Evolutionary conservation across 2,329 filamentous ascomycete genomes (phyloP), one percentile per base, ranked within the genome.

Genomic region (Penicillium frequentans): DNA sequence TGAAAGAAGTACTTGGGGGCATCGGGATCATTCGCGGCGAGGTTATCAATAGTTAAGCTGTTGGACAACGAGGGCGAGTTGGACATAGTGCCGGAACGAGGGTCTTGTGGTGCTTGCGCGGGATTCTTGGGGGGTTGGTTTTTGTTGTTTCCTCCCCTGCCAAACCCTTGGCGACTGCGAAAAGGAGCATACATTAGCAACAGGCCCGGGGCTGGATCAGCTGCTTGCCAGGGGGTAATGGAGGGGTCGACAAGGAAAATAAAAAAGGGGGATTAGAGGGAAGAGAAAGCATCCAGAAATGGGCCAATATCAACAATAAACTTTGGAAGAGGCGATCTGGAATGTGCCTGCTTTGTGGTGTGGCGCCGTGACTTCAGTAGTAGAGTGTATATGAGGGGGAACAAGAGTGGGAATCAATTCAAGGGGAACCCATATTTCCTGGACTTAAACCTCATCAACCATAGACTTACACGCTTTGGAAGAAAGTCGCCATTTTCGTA

Each of bases 1-100:
- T 79, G 76, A 62, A 81, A 79, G 64, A 81, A 81, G 64, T 79
- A 80, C 63, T 81, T 81, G 33, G 75, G 73, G n/a, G 73, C 68
- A 63, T 75, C 72, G 55, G 78, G 74, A 33, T 75, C 73, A 61
- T 76, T 76, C 39, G 61, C 64, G 54, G 67, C 63, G 60, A 71
- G 64, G 60, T 68, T 74, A 52, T 78, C 75, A 35, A 73, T 55
- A 47, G 69, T 70, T 35, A 72, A 62, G 50, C 66, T 74, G 47
- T 75, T 75, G 9, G 72, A 68, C 37, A 75, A 59, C 19, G 75
- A 75, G n/a, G 73, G 71, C 11, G 76, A 77, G 58, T 73, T 76
- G 33, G 73, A 64, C 54, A 75, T 65, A 59, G 67, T 56, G 55
- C 68, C 62, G 59, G 68, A 52, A 45, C 69, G 72, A 52, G 69